These are phyloP conservation scores for Schizopora paradoxa DNA, from an alignment of 1,284 basidiomycete species.

Conservation along the genomic window DNA sequence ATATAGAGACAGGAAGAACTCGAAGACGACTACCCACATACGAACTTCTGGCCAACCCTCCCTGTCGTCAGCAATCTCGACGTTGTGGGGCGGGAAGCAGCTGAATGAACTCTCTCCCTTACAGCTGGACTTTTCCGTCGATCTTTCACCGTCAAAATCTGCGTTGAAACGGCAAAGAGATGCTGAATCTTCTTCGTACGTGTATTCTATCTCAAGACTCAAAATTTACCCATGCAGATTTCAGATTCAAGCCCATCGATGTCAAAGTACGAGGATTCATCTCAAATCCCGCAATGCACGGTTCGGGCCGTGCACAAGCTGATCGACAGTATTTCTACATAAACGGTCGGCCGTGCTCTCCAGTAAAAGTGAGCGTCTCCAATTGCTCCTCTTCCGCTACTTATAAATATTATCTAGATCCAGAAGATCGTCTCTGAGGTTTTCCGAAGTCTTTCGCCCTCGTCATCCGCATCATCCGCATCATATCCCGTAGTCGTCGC, in stretches of 20 bases:
- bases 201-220: conserved; percentile 1
- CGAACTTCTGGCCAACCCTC: conserved; percentile 66
- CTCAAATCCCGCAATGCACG: conserved; percentile 68
- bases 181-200: conserved; percentile 9
- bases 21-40: conserved; percentile 62
- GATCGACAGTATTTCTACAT: conserved; percentile 95
- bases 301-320: conserved; percentile 68
- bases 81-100: conserved; percentile 84
- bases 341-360: conserved; percentile 87
- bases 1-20: too few relatives aligned
- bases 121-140: conserved; percentile 62
- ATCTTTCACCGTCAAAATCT: conserved; percentile 58
- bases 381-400: not conserved
- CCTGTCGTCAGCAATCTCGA: conserved; percentile 60
- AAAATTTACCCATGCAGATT: not conserved
- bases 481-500: conserved; percentile 56
- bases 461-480: conserved; percentile 78
- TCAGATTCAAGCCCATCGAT: conserved; percentile 4
- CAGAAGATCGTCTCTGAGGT: conserved; percentile 87
- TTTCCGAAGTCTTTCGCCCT: conserved; percentile 80
- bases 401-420: conserved; percentile 39
- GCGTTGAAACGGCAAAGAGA: conserved; percentile 32
- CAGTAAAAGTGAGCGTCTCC: conserved; percentile 52
- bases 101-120: conserved; percentile 74
- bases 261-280: conserved; percentile 71